Base-by-base conservation (phyloP, 805 yeast genomes). In the Candida vartiovaarae region DNA sequence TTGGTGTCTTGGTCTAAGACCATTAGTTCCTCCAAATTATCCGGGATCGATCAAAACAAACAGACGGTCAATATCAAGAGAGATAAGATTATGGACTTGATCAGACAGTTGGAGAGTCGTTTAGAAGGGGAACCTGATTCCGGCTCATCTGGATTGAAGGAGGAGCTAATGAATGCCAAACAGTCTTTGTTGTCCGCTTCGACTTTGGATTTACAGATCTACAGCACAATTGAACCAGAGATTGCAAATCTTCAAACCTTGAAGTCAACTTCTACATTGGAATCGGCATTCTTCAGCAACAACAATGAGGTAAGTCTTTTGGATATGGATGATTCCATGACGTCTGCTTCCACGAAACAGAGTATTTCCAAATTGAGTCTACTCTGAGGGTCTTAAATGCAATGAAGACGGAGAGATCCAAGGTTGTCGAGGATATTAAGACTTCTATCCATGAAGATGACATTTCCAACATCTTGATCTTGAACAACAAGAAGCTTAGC, bases 361-460 rank as follows among this genome's bases (percentile, higher is more conserved):
- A 65, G 69, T 27, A 67, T 87, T 15, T 66, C 67, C 8, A 59
- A 62, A 67, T 87, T 3, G 85, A 82, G 44, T 69, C 74, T n/a
- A 60, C 72, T 15, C 65, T 83, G 37, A 76, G 75, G 39, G 82
- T 80, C 44, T 69, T 91, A 55, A 76, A 76, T 45, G 69, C 75
- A 36, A 59, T 88, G 45, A 79, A 79, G 53, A 67, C 74, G 30
- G 93, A 85, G 59, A 77, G 95, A 38, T 60, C 67, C 5, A 69
- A 77, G 33, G 71, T 82, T 2, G 67, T 85, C 32, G 71, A 71
- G 2, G 86, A 80, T 40, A 69, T 91, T 55, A 88, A 88, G 56
- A 72, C 68, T 6, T 75, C 75, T 39, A 80, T 85, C 31, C 93
- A 82, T 54, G 70, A 73, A 10, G 98, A 91, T 63, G 97, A 91